Base-by-base conservation (phyloP, 768 basidiomycete genomes). In the Rhizopogon vinicolor region DNA sequence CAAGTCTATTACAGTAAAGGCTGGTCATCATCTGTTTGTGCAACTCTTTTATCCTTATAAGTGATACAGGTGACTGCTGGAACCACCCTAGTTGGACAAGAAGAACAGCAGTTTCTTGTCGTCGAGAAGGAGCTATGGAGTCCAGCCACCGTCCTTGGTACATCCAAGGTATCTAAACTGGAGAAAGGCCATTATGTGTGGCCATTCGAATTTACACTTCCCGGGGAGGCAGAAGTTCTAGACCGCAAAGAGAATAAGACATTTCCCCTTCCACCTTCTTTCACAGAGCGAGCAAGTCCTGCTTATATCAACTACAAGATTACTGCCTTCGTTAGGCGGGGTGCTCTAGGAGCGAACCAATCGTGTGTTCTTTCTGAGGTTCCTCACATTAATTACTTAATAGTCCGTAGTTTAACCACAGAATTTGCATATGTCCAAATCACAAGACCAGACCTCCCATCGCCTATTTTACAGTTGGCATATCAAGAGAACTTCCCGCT, bases 291-390 rank as follows among this genome's bases (percentile, higher is more conserved):
- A 29, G 80, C 77, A 1, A 79, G 80, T 44, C 76, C 78, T 1
- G 79, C 74, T n/a, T 83, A 82, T 56, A 72, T 85, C 51, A 82
- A 84, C 55, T 85, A 85, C 63, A 76, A 73, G 60, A 60, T 83
- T 7, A 63, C 75, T 13, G 78, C 79, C 29, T 83, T 75, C 1
- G 65, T 84, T 37, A 78, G 74, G 60, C 76, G 81, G 25, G 72
- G 77, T 1, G 65, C 74, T 16, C 65, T 85, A 54, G 77, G 71
- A 59, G 73, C 77, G 3, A 78, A 84, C 60, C 75, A 80, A 54
- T 75, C 70, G 69, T 44, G 16, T 40, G 14, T 7, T 22, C 8
- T 18, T n/a, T 19, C 4, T 1, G 46, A 49, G 14, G 25, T n/a
- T 25, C 1, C 31, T 1, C 31, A 10, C 19, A 37, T 13, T 37